A percentile compares a stretch with the other conserved stretches of the same genome.
These are phyloP conservation scores for Exophiala mesophila DNA, from an alignment of 2,329 filamentous ascomycete species.

Conservation along the genomic window DNA sequence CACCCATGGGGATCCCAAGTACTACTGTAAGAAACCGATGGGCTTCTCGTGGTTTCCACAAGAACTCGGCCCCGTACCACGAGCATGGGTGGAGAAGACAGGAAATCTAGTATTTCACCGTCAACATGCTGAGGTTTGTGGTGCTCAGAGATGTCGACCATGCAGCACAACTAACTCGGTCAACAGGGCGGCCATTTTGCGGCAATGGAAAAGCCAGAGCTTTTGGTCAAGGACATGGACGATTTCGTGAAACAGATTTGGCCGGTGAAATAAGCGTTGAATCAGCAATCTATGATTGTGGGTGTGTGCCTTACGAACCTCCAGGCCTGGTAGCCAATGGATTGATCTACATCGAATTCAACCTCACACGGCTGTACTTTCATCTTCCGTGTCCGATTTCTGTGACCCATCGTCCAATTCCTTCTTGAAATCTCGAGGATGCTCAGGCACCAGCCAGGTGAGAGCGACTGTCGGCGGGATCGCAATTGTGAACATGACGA, in stretches of 20 bases:
- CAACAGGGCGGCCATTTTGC: constrained; percentile 51
- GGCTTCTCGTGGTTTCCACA: constrained; percentile 44
- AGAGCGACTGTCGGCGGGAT: constrained; percentile 4
- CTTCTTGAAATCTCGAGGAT: constrained; percentile 4
- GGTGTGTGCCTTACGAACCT: too few species aligned
- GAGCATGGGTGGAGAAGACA: constrained; percentile 18
- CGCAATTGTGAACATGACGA: constrained; percentile 44
- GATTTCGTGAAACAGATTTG: constrained; percentile 28
- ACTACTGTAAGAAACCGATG: constrained; percentile 40
- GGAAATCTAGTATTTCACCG: constrained; percentile 15
- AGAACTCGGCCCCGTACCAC: constrained; percentile 40
- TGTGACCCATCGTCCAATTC: background rate
- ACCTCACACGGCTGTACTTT: background rate
- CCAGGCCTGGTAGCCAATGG: too few species aligned
- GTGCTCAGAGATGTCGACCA: background rate
- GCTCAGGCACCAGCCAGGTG: constrained; percentile 13
- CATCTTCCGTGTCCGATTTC: background rate
- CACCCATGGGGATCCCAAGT: constrained; percentile 21
- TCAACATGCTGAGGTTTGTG: constrained; percentile 24
- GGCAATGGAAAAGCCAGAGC: constrained; percentile 37
- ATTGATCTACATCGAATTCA: too few species aligned
- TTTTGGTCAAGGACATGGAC: constrained; percentile 42
- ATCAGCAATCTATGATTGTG: constrained; percentile 28
- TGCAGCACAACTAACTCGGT: background rate
- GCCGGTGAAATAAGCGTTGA: constrained; percentile 1